These are phyloP conservation scores for Eucalyptus tenuipes DNA, from an alignment of 345 rosid genomes.

Conservation along the genomic window DNA sequence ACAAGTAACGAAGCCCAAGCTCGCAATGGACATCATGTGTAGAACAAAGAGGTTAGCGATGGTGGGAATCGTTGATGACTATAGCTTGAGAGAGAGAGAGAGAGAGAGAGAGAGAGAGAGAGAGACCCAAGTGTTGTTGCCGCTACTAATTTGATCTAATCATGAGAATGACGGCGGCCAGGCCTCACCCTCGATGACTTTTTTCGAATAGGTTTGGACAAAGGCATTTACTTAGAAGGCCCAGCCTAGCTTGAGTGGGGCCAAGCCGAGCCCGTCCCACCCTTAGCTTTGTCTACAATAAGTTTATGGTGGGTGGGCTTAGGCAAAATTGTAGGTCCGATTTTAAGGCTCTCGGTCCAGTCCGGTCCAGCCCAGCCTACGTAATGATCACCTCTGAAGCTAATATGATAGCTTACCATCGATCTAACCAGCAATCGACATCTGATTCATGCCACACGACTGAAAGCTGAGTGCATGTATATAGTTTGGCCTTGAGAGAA, in stretches of 20 bases:
- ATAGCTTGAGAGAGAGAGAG: background rate
- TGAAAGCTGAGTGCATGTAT: too few species aligned
- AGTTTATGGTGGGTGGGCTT: too few species aligned
- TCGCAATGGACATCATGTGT: background rate
- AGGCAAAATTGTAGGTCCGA: too few species aligned
- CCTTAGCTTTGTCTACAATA: too few species aligned
- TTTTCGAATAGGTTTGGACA: background rate
- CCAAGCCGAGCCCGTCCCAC: background rate
- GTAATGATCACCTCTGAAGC: too few species aligned
- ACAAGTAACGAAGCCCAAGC: too few species aligned
- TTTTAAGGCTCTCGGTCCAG: too few species aligned
- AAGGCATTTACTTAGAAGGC: background rate
- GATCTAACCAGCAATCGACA: too few species aligned
- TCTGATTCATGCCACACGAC: too few species aligned
- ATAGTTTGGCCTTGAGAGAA: background rate
- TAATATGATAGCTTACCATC: too few species aligned
- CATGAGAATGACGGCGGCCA: background rate
- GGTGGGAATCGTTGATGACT: background rate
- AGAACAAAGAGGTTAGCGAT: background rate
- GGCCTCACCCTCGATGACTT: background rate
- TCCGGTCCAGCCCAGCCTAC: too few species aligned
- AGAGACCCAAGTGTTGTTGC: background rate
- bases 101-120: background rate
- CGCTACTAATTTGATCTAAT: too few species aligned
- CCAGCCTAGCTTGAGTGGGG: fast-evolving